Conservation (phyloP, 2,329 filamentous ascomycete genomes). For the Biscogniauxia marginata region DNA sequence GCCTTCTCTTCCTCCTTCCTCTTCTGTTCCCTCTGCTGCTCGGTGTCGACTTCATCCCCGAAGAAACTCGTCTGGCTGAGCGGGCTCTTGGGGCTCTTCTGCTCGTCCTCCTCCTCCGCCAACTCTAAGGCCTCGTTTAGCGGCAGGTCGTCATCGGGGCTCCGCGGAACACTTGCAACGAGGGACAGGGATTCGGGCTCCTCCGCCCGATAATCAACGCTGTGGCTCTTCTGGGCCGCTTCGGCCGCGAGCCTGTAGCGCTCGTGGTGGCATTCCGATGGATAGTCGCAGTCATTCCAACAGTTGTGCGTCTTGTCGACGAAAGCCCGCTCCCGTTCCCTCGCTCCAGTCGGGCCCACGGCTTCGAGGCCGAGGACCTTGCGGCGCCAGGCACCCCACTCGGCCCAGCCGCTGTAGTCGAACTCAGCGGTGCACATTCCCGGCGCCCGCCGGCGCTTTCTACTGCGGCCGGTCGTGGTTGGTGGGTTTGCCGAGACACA, state of each 20-base stretch:
- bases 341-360: conserved; percentile 29
- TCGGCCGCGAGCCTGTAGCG: conserved; percentile 41
- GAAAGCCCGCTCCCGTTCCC: conserved; percentile 23
- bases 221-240: conserved; percentile 34
- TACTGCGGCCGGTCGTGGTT: conserved; percentile 9
- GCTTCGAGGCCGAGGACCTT: conserved; percentile 24
- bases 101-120: conserved; percentile 6
- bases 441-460: conserved; percentile 19
- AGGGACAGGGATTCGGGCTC: conserved; percentile 15
- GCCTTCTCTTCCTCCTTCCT: conserved; percentile 6
- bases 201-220: conserved; percentile 27
- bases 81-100: conserved; percentile 19
- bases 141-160: conserved; percentile 17
- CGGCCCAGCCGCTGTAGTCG: conserved; percentile 30
- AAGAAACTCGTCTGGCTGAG: conserved; percentile 20
- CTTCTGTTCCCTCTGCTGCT: neutral
- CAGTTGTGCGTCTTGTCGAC: conserved; percentile 22
- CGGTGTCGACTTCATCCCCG: conserved; percentile 15
- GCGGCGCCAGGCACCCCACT: conserved; percentile 32
- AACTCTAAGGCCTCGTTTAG: conserved; percentile 15
- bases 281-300: conserved; percentile 37
- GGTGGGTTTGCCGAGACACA: conserved; percentile 17
- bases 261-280: conserved; percentile 41
- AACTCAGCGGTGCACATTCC: conserved; percentile 28
- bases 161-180: conserved; percentile 4